These are phyloP conservation scores for Nakazawaea laoshanensis DNA, from an alignment of 805 yeast species.

Conservation along the genomic window DNA sequence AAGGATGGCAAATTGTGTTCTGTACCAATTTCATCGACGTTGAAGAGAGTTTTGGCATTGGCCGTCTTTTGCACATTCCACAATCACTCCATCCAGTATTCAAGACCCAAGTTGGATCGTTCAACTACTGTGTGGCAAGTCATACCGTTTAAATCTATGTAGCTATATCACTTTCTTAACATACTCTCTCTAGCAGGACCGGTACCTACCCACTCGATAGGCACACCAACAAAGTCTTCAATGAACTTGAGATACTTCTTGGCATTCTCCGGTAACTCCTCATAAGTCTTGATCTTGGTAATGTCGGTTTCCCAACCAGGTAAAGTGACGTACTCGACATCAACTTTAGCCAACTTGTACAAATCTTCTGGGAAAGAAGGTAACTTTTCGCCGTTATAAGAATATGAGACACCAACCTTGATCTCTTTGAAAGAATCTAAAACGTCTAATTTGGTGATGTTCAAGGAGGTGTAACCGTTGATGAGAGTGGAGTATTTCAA, in stretches of 20 bases:
- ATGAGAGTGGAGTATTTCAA: constrained; percentile 83
- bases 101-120: constrained; percentile 30
- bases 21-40: constrained; percentile 48
- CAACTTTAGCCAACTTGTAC: constrained; percentile 73
- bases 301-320: constrained; percentile 94
- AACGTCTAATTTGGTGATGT: constrained; percentile 93
- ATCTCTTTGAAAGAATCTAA: constrained; percentile 85
- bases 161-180: constrained; percentile 46
- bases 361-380: constrained; percentile 91
- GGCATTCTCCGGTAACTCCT: constrained; percentile 83
- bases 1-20: constrained; percentile 38
- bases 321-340: constrained; percentile 82
- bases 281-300: constrained; percentile 58
- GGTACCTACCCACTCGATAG: constrained; percentile 95
- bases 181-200: constrained; percentile 96
- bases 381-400: constrained; percentile 66
- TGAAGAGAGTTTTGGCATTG: constrained; percentile 43
- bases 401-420: constrained; percentile 80
- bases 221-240: constrained; percentile 77
- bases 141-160: constrained; percentile 9
- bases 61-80: constrained; percentile 48
- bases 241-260: constrained; percentile 76
- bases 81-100: constrained; percentile 15
- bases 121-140: constrained; percentile 42
- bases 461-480: constrained; percentile 91